Base-by-base conservation (phyloP, 257 asterid genomes). In the Anisodus tanguticus region DNA sequence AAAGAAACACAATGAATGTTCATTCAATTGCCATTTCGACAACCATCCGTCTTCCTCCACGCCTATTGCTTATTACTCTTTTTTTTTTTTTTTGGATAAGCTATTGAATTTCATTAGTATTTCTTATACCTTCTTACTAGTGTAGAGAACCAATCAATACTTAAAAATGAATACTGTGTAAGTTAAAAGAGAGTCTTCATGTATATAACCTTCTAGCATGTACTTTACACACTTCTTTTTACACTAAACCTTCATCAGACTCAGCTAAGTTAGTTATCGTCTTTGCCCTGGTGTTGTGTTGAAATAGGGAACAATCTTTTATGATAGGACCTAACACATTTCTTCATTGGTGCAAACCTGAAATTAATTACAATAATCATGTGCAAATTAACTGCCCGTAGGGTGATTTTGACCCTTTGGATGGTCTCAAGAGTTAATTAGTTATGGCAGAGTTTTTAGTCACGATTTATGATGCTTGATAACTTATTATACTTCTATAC, bases 1-100 rank as follows among this genome's bases (percentile, higher is more conserved):
- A 76, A 0, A 26, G 64, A 26, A 76, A 53, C 81, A 53, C 81
- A 53, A 53, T 76, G 81, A 76, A 64, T 76, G n/a, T 76, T 76
- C 26, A 76, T 76, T 76, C 81, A 76, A 76, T 53, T 76, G 49
- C 0, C 63, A 51, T 22, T 0, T 76, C 47, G 81, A 76, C 81
- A 76, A 76, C 64, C 47, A 51, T 76, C 60, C 81, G 31, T 26
- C 37, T 53, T 53, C 15, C 26, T 76, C 64, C 81, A 76, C 64
- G 64, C 31, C 26, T 76, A 22, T 11, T 76, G 43, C 62, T 51
- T 22, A 6, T 26, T 26, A 22, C 45, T 41, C n/a, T 68, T 7
- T 39, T 74, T 47, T 74, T 17, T 22, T 26, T 22, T 66, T 66
- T 31, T 43, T 2, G 51, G 11, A 26, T 76, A 45, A 51, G 41